Evolutionary conservation across 805 yeast genomes (phyloP).

Genomic region (Candida cerambycidarum): DNA sequence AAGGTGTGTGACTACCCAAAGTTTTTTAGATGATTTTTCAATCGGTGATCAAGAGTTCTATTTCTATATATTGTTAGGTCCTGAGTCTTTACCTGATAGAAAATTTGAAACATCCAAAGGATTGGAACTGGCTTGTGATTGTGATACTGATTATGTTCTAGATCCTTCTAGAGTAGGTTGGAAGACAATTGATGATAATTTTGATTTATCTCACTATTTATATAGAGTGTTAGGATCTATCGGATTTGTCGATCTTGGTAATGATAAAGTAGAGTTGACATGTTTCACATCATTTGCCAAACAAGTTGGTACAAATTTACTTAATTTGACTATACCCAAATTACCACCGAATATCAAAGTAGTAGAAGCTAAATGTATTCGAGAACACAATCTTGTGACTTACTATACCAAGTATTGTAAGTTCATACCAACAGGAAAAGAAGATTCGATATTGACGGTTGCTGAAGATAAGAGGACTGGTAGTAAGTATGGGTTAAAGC

Average conservation of each 20-base stretch:
- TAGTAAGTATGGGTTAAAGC: constrained; percentile 31
- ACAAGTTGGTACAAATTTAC: constrained; percentile 29
- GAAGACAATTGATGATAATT: constrained; percentile 18
- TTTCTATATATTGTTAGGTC: constrained; percentile 28
- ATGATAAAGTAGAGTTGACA: constrained; percentile 40
- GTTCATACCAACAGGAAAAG: constrained; percentile 27
- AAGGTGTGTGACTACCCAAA: constrained; percentile 34
- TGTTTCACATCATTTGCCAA: constrained; percentile 53
- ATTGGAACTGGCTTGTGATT: constrained; percentile 19
- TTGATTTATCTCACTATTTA: constrained; percentile 18
- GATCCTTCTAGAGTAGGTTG: constrained; percentile 15
- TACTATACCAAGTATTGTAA: constrained; percentile 45
- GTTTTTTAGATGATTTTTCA: constrained; percentile 26
- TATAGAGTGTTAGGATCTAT: constrained; percentile 27
- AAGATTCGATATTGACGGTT: constrained; percentile 17
- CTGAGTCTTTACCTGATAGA: constrained; percentile 23
- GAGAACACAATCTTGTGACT: constrained; percentile 48
- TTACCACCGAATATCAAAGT: constrained; percentile 7
- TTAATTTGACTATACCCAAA: constrained; percentile 10
- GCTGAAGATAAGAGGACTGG: constrained; percentile 29
- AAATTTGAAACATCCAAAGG: constrained; percentile 23
- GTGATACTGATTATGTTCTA: constrained; percentile 30
- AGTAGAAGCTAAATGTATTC: constrained; percentile 42
- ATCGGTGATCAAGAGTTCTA: constrained; percentile 19
- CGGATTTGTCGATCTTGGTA: constrained; percentile 17